Base-by-base conservation (phyloP, 2,329 filamentous ascomycete genomes). In the Fusarium chlamydosporum region DNA sequence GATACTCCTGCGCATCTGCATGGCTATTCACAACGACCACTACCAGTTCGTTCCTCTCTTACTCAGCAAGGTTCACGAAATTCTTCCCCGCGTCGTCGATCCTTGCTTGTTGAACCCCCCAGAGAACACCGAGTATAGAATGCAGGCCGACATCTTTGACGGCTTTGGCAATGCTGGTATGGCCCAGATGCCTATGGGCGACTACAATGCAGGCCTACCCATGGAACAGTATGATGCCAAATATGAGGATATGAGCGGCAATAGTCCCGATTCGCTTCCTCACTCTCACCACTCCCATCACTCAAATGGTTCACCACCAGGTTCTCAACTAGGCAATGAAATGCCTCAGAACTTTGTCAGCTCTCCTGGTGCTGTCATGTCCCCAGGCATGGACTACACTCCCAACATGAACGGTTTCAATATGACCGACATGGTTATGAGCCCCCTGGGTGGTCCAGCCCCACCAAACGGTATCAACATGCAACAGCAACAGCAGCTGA, bases 21-120 rank as follows among this genome's bases (percentile, higher is more conserved):
- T 94, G 4, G 89, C 88, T 10, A 84, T 96, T 18, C 91, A 92
- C n/a, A 90, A 88, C 59, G 92, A 92, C 8, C 86, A 94, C 58
- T 86, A 91, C 65, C 90, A 91, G 52, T 96, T 93, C 76, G 82
- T 95, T 15, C 92, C 92, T 4, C 84, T 96, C 1, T 84, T 97
- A 2, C 80, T 96, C 56, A 87, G 86, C 76, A 96, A 95, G 80
- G 86, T 95, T 38, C 85, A 90, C 64, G 91, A 95, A 41, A 84
- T 91, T 4, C 80, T 94, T 4, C 91, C 91, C 9, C 83, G 84
- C 15, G 81, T 90, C 16, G 82, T 84, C 60, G 88, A 85, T 68
- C 88, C 88, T 2, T 85, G 88, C 81, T 82, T 90, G 15, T 85
- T 86, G 65, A 85, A 85, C 18, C 82, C 85, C 0, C 88, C 88